Evolutionary conservation across 371 early-diverging fungal species (phyloP), one percentile per base, ranked within the genome.

Genomic region (Catenaria anguillulae): DNA sequence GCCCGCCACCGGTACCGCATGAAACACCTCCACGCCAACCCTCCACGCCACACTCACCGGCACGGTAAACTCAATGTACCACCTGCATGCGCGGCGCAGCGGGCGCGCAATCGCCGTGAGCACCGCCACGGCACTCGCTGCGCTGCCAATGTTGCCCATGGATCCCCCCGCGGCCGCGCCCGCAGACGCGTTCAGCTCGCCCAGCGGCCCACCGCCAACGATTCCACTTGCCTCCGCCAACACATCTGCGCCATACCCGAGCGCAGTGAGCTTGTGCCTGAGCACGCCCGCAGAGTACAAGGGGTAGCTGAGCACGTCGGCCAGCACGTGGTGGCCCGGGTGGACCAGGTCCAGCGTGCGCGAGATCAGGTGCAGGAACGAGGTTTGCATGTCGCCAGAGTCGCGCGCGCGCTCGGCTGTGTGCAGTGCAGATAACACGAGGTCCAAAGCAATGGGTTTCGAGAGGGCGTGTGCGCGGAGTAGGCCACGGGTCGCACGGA

Each of bases 251-350:
- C 70, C 66, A 55, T 75, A 78, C n/a, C 72, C 71, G 15, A 78
- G 69, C 31, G 67, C 37, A 0, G 60, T 26, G 3, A 77, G 61
- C 36, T 72, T 64, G 50, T 66, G 60, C 55, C 72, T 73, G 19
- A 78, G 63, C 15, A 78, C 66, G 5, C 56, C 45, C 17, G 60
- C 61, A 1, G 69, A 73, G 37, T 68, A 64, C 19, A 69, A 43
- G 8, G 77, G 77, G 64, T 68, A 74, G 13, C 75, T 71, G 10
- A 78, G 62, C 33, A 73, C 68, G 8, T 63, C 50, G 2, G 74
- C 68, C 45, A 68, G 75, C 15, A 78, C 67, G 37, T 66, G 67
- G 60, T 76, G 77, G 13, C 72, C 61, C 10, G 77, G 77, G 60
- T 78, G 75, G 0, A 71, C 68, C 0, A 70, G 64, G 56, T 78